Conservation (phyloP, 2,329 filamentous ascomycete species). For the Colletotrichum graminicola region DNA sequence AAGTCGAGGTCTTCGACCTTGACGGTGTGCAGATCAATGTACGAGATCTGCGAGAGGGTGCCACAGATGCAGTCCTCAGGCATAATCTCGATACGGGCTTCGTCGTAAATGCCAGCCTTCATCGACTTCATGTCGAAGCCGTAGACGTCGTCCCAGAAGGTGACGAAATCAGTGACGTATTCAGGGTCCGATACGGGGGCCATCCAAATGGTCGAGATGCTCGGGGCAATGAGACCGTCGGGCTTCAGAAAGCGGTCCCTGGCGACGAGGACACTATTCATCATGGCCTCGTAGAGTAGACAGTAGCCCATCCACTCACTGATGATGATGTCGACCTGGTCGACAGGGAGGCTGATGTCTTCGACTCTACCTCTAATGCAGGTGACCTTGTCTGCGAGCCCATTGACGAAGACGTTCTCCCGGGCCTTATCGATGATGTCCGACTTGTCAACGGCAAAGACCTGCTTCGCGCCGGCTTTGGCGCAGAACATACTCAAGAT, state of each 20-base stretch:
- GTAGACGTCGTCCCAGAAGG: constrained; percentile 93
- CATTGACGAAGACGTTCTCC: constrained; percentile 87
- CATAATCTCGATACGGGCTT: constrained; percentile 82
- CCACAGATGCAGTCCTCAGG: constrained; percentile 71
- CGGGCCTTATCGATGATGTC: constrained; percentile 89
- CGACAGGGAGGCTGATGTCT: constrained; percentile 82
- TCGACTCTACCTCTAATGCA: constrained; percentile 89
- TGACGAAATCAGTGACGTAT: constrained; percentile 80
- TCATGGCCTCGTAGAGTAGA: constrained; percentile 94
- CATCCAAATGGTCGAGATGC: constrained; percentile 84
- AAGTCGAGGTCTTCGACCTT: constrained; percentile 82
- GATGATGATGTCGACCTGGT: constrained; percentile 91
- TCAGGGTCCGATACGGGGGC: constrained; percentile 84
- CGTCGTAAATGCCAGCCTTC: constrained; percentile 84
- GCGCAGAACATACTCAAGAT: constrained; percentile 97
- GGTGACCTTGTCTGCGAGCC: constrained; percentile 78
- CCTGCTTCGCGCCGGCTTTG: constrained; percentile 85
- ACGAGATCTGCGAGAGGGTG: constrained; percentile 73
- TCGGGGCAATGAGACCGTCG: constrained; percentile 87
- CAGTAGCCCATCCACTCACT: constrained; percentile 99
- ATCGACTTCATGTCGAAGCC: constrained; percentile 95
- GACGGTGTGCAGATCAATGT: constrained; percentile 81
- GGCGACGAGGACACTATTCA: constrained; percentile 90
- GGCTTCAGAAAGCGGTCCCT: constrained; percentile 87
- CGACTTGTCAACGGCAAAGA: constrained; percentile 93